These are phyloP conservation scores for Capsicum baccatum DNA, from an alignment of 257 asterid genomes.

Conservation along the genomic window DNA sequence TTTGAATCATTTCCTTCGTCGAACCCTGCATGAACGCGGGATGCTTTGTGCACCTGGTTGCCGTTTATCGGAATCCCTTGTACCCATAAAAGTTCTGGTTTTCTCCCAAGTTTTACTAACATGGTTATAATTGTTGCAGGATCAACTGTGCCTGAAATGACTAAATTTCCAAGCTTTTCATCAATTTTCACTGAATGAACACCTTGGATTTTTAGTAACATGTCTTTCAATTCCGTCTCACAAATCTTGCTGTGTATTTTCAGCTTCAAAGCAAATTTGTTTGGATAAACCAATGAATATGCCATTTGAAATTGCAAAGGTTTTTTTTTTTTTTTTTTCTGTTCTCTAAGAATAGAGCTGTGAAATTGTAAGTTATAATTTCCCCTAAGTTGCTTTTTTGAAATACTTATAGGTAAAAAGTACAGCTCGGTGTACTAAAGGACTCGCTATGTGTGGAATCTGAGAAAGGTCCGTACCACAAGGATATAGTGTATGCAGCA, in stretches of 20 bases:
- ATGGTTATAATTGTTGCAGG: slow-evolving; percentile 35
- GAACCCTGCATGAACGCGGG: background rate
- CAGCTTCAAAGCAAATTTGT: slow-evolving; percentile 31
- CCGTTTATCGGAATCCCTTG: background rate
- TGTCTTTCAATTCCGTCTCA: slow-evolving; percentile 31
- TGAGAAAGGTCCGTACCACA: no score
- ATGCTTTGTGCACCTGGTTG: background rate
- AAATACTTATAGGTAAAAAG: background rate
- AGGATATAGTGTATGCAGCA: no score
- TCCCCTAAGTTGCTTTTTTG: background rate
- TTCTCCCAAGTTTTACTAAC: slow-evolving; percentile 33
- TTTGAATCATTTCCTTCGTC: no score
- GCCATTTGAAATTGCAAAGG: background rate
- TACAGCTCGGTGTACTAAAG: no score
- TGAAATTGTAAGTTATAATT: background rate
- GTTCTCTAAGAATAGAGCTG: no score
- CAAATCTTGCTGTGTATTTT: slow-evolving; percentile 35
- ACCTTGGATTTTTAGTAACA: slow-evolving; percentile 12
- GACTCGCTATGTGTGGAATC: no score
- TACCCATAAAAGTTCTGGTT: slow-evolving; percentile 39
- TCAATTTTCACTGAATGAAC: slow-evolving; percentile 27
- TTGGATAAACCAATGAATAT: slow-evolving; percentile 13
- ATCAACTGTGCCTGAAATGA: slow-evolving; percentile 35
- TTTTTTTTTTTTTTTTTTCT: no score
- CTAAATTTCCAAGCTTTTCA: slow-evolving; percentile 26